Percentiles rank a stretch among this genome's conserved stretches.
Evolutionary conservation across 2,329 filamentous ascomycete species (phyloP).

Genomic region (Chalaropsis thielavioides): DNA sequence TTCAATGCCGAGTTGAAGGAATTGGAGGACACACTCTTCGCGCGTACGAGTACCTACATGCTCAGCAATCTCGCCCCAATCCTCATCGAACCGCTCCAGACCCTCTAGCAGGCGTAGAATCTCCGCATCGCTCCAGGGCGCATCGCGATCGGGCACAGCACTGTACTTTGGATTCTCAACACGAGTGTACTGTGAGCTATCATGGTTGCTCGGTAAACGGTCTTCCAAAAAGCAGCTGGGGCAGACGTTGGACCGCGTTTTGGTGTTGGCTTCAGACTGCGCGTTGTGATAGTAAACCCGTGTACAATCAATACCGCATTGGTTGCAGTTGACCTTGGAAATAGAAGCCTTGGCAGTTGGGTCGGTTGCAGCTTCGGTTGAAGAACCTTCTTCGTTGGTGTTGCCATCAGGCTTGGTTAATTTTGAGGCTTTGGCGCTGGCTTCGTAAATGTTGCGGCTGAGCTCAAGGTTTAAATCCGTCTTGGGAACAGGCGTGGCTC

Average conservation of each 20-base stretch:
- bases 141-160: slow-evolving; percentile 63
- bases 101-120: slow-evolving; percentile 79
- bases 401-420: slow-evolving; percentile 57
- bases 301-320: slow-evolving; percentile 81
- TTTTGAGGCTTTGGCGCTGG: slow-evolving; percentile 62
- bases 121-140: slow-evolving; percentile 84
- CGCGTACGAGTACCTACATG: slow-evolving; percentile 82
- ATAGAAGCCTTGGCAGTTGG: slow-evolving; percentile 51
- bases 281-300: slow-evolving; percentile 46
- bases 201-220: slow-evolving; percentile 66
- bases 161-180: slow-evolving; percentile 79
- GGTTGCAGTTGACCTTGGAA: slow-evolving; percentile 67
- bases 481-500: slow-evolving; percentile 52
- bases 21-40: slow-evolving; percentile 94
- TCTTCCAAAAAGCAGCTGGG: slow-evolving; percentile 79
- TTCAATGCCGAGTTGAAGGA: slow-evolving; percentile 90
- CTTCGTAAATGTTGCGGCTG: slow-evolving; percentile 88
- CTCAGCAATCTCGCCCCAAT: slow-evolving; percentile 86
- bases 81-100: slow-evolving; percentile 83
- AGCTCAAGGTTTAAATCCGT: slow-evolving; percentile 82
- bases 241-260: slow-evolving; percentile 75
- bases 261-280: slow-evolving; percentile 42
- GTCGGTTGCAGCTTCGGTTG: slow-evolving; percentile 48
- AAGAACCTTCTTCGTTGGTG: slow-evolving; percentile 57
- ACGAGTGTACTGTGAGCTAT: slow-evolving; percentile 68